A percentile compares a stretch with the other conserved stretches of the same genome.
Conservation (phyloP, 257 asterid species). For the Scutellaria baicalensis region DNA sequence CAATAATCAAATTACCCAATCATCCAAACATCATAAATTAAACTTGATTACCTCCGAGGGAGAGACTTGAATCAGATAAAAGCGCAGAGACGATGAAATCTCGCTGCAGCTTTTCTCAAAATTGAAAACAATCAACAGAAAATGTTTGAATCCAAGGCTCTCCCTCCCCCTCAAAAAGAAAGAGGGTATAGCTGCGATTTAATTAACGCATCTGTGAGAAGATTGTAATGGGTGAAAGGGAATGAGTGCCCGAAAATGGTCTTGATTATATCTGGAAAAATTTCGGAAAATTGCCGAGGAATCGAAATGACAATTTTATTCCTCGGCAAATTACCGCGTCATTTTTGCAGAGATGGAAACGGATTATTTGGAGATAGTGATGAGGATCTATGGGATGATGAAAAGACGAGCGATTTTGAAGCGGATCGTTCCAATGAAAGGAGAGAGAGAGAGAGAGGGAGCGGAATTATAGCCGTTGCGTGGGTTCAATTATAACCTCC, state of each 20-base stretch:
- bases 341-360: conserved; percentile 16
- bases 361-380: not conserved
- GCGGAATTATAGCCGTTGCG: conserved; percentile 67
- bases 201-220: conserved; percentile 5
- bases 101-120: not conserved
- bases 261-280: conserved; percentile 12
- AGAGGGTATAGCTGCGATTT: not conserved
- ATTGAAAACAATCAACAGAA: not conserved
- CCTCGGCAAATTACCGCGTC: conserved; percentile 29
- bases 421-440: conserved; percentile 8
- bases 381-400: conserved; percentile 12
- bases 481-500: not conserved
- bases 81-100: not conserved
- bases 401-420: conserved; percentile 23
- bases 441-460: conserved; percentile 18
- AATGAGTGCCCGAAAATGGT: conserved; percentile 26
- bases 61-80: conserved; percentile 11
- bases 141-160: conserved; percentile 10
- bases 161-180: not conserved
- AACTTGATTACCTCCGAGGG: conserved; percentile 12
- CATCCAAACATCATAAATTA: too few relatives aligned
- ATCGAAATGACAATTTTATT: conserved; percentile 12
- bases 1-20: too few relatives aligned
- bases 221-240: conserved; percentile 29
- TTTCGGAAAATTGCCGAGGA: conserved; percentile 20